Evolutionary conservation across 2,329 filamentous ascomycete species (phyloP), one percentile per base, ranked within the genome.

Genomic region (Claviceps sp.): DNA sequence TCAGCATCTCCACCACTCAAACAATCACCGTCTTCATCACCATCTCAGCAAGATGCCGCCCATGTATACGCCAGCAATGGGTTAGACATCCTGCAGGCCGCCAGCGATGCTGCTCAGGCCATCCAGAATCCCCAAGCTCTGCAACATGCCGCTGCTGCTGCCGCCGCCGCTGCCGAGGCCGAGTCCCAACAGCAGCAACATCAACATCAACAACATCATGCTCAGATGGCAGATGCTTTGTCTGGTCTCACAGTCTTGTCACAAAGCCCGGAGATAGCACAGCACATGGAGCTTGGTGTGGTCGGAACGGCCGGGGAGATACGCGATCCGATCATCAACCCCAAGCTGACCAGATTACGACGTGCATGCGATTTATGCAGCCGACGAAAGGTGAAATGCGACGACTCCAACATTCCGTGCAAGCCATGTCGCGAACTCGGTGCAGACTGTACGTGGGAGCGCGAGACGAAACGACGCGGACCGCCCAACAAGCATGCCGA

Each of bases 281-380:
- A 54, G 23, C 55, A 52, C 29, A 34, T 34, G 29, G 29, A 34
- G 11, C 29, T 34, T 45, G 51, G 54, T 20, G 52, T 52, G 11
- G 26, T 53, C 5, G 51, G 52, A 4, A 46, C 55, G 37, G 52
- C 55, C 40, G 58, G 56, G 48, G 52, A 59, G 26, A 60, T 64
- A 57, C 66, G 69, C 42, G 70, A 73, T 52, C 68, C 69, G 7
- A 68, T 66, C 13, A 62, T 71, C 50, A 73, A 72, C 51, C 70
- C 69, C 16, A 79, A 78, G 64, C 66, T 76, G 45, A 80, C 76
- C 29, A 74, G 78, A 6, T 68, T 81, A 36, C 70, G 78, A 53
- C 73, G 78, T 48, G 78, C 78, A 14, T 81, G 78, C 58, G 78
- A 81, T 57, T 76, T 81, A 71, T 81, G 78, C 61, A 80, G 77